Conservation (phyloP, 1,284 basidiomycete species). For the Tilletia indica region DNA sequence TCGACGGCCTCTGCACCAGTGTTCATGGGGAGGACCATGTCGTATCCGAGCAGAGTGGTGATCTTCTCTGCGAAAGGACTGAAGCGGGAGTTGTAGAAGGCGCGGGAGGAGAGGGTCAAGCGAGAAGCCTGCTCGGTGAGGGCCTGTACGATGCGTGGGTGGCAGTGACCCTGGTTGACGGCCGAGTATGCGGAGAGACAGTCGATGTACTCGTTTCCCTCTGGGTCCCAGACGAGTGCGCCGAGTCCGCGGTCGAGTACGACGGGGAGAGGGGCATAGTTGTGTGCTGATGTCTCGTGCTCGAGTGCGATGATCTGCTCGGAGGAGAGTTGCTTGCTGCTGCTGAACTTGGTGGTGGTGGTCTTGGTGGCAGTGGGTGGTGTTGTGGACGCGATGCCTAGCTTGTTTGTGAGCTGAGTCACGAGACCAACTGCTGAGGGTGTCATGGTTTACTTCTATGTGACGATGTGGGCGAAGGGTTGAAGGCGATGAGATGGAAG, state of each 20-base stretch:
- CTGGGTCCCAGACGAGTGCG: slow-evolving; percentile 93
- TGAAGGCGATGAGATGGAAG: no score
- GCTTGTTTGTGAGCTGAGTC: slow-evolving; percentile 5
- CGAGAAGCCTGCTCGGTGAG: slow-evolving; percentile 82
- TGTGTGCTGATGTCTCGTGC: slow-evolving; percentile 55
- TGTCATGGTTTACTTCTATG: background rate
- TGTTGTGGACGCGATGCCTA: background rate
- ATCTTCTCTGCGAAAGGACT: slow-evolving; percentile 83
- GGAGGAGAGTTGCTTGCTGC: slow-evolving; percentile 5
- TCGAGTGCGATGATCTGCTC: slow-evolving; percentile 15
- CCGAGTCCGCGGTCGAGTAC: slow-evolving; percentile 88
- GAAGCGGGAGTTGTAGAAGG: slow-evolving; percentile 92
- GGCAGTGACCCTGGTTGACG: slow-evolving; percentile 83
- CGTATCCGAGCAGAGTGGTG: slow-evolving; percentile 65
- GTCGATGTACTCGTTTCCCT: slow-evolving; percentile 67
- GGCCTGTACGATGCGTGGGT: slow-evolving; percentile 80
- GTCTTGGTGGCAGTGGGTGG: background rate
- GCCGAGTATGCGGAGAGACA: slow-evolving; percentile 94
- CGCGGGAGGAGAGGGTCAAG: slow-evolving; percentile 88
- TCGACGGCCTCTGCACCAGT: slow-evolving; percentile 98
- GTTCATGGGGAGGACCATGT: slow-evolving; percentile 98
- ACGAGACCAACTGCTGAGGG: slow-evolving; percentile 9
- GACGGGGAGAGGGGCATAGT: slow-evolving; percentile 92
- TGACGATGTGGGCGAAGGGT: background rate
- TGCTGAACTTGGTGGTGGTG: background rate